These are phyloP conservation scores for Panus rudis DNA, from an alignment of 768 basidiomycete genomes.

Conservation along the genomic window DNA sequence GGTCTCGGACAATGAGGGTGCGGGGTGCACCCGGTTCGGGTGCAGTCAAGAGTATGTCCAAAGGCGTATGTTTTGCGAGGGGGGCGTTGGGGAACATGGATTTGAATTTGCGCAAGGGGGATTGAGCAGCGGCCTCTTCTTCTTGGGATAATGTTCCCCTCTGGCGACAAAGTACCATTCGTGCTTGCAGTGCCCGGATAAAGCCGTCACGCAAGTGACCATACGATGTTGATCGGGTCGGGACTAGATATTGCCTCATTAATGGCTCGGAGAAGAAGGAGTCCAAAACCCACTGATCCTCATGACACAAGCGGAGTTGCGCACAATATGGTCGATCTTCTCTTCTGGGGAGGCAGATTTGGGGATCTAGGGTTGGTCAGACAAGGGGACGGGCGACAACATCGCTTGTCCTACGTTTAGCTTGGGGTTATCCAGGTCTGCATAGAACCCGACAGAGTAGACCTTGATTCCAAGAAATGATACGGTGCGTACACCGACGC, in stretches of 20 bases:
- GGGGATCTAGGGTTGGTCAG: constrained; percentile 37
- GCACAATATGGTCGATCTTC: constrained; percentile 62
- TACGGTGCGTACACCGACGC: constrained; percentile 82
- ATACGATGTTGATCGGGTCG: constrained; percentile 70
- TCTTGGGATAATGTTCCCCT: constrained; percentile 50
- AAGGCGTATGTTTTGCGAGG: constrained; percentile 55
- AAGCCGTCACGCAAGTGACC: constrained; percentile 81
- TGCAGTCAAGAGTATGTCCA: constrained; percentile 62
- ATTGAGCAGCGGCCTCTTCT: constrained; percentile 47
- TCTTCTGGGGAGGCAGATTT: constrained; percentile 52
- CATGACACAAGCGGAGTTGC: constrained; percentile 62
- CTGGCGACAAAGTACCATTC: constrained; percentile 47
- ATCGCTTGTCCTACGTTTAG: constrained; percentile 37
- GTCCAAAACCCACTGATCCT: constrained; percentile 51
- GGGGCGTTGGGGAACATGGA: constrained; percentile 69
- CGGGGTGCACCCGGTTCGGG: constrained; percentile 47
- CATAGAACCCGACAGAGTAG: constrained; percentile 87
- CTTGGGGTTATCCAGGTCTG: constrained; percentile 63
- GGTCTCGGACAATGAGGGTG: constrained; percentile 57
- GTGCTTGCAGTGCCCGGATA: constrained; percentile 60
- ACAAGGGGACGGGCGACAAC: constrained; percentile 9
- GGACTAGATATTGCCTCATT: constrained; percentile 40
- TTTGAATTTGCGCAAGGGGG: constrained; percentile 66
- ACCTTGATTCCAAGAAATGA: constrained; percentile 86
- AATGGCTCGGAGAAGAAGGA: not conserved